These are phyloP conservation scores for Macadamia integrifolia DNA, from an alignment of 164 flowering plant genomes.

Conservation along the genomic window DNA sequence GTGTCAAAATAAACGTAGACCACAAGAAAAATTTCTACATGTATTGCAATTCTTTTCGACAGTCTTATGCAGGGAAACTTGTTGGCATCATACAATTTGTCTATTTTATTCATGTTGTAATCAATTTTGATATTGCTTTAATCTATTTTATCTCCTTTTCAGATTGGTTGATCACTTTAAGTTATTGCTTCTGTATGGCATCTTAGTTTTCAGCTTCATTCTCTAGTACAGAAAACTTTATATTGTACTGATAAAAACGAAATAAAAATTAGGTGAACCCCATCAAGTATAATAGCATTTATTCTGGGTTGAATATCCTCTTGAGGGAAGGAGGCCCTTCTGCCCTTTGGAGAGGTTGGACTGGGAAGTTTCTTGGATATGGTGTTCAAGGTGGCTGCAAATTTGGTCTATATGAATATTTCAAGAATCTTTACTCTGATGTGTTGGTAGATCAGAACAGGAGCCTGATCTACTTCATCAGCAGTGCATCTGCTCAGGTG, in stretches of 20 bases:
- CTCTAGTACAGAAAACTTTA: neutral
- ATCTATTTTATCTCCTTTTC: neutral
- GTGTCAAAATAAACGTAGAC: too few relatives aligned
- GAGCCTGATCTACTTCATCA: conserved; percentile 60
- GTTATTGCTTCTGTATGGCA: neutral
- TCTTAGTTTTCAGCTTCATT: neutral
- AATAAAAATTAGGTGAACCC: conserved; percentile 61
- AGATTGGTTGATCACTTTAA: neutral
- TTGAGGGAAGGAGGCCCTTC: conserved; percentile 76
- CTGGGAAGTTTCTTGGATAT: conserved; percentile 79
- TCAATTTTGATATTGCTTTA: neutral
- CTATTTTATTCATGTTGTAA: neutral
- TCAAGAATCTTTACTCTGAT: conserved; percentile 68
- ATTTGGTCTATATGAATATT: conserved; percentile 94
- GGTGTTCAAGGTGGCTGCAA: conserved; percentile 88
- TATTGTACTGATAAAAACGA: neutral
- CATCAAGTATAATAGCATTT: conserved; percentile 55
- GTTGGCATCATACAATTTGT: too few relatives aligned
- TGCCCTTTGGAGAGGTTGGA: conserved; percentile 91
- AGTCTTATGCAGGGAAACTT: too few relatives aligned
- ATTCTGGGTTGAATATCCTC: conserved; percentile 53
- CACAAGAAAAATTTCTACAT: too few relatives aligned
- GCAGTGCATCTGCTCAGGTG: conserved; percentile 89
- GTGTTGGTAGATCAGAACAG: conserved; percentile 37
- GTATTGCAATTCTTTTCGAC: too few relatives aligned